Evolutionary conservation across 2,329 filamentous ascomycete genomes (phyloP).

Genomic region (Pseudocercospora cruenta): DNA sequence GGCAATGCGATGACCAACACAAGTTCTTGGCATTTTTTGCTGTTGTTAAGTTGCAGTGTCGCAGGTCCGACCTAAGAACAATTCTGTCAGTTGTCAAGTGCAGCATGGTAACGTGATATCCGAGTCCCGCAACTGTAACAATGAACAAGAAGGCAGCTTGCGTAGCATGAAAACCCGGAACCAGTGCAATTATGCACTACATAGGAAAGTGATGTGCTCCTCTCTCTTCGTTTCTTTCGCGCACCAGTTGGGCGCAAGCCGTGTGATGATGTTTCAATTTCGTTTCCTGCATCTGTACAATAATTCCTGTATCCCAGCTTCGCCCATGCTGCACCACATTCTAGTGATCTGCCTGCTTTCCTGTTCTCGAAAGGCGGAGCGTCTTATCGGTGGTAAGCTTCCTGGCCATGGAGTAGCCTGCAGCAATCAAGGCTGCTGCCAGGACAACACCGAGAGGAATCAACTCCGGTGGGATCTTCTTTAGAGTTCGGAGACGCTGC

Average conservation of each 20-base stretch:
- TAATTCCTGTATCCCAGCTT: not conserved
- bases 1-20: not conserved
- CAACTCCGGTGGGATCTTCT: conserved; percentile 90
- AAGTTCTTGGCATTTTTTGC: not conserved
- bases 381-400: conserved; percentile 91
- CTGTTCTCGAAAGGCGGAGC: conserved; percentile 79
- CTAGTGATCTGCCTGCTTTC: conserved; percentile 44
- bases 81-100: not conserved
- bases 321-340: not conserved
- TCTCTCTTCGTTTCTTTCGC: not conserved
- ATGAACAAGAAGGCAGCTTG: not conserved
- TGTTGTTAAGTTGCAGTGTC: not conserved
- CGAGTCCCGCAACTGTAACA: conserved; percentile 31
- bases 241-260: not conserved
- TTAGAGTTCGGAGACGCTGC: conserved; percentile 87
- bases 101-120: not conserved
- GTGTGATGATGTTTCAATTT: not conserved
- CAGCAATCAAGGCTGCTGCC: conserved; percentile 72
- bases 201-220: not conserved
- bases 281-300: conserved; percentile 8
- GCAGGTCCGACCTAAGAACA: not conserved
- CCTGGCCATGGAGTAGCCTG: conserved; percentile 76
- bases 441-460: conserved; percentile 91
- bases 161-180: not conserved
- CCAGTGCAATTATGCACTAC: conserved; percentile 1